Base-by-base conservation (phyloP, 1,139 yeast genomes). In the Nadsonia commutata region DNA sequence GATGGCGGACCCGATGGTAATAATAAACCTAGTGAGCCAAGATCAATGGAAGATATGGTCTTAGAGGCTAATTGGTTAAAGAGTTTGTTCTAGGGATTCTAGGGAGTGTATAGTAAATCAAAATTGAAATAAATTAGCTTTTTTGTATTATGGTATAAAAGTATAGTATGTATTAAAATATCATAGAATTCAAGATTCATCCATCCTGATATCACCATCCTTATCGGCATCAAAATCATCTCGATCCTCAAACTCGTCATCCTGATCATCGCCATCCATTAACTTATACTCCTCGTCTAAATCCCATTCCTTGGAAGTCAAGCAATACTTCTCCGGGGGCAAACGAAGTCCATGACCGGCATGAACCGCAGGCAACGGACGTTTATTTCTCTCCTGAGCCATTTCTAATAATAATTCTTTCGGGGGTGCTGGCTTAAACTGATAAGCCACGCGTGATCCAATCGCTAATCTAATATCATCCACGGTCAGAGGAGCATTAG, bases 291-390 rank as follows among this genome's bases (percentile, higher is more conserved):
- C 71, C 36, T 71, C 76, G 31, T 70, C 70, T 40, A 70, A 53
- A 36, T 75, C 78, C 79, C 86, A 80, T 52, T 83, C 90, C 50
- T 74, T 72, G 2, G 85, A 86, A 0, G 95, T 86, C 45, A 90
- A 65, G 62, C 97, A 90, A 65, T 86, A 88, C 72, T 88, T 90
- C 66, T 90, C 98, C 8, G 98, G 98, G 3, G 99, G 99, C 45
- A 93, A 68, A 49, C 96, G 75, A 45, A 90, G 71, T 19, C 98
- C 98, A 80, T 90, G 88, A 45, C 81, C 76, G 21, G 94, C 93
- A 60, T 86, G 79, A 23, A 90, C 90, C 7, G 93, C 85, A 3
- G 99, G 99, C 47, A 90, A 68, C 0, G 94, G 80, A 58, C 83
- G 79, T 52, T 85, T 78, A 60, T 90, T 90, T 52, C 95, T 70